These are phyloP conservation scores for Anacardium occidentale DNA, from an alignment of 345 rosid genomes.

Conservation along the genomic window DNA sequence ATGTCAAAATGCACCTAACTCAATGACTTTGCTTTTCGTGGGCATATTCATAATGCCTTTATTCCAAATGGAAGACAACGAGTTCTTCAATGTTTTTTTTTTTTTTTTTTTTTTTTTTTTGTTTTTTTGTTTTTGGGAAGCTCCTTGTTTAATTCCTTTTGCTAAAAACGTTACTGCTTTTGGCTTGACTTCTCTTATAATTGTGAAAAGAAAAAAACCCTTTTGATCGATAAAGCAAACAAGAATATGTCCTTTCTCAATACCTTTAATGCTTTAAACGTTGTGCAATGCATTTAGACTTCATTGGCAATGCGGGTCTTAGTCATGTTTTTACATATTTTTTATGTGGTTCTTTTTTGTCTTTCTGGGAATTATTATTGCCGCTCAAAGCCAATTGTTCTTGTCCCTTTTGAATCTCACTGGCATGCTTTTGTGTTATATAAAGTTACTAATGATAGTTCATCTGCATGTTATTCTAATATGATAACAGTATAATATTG, in stretches of 20 bases:
- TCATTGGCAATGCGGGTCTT: background rate
- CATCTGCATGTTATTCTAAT: no score
- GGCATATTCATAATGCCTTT: background rate
- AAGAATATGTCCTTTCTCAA: background rate
- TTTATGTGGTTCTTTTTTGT: no score
- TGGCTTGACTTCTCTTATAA: no score
- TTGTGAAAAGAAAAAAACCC: background rate
- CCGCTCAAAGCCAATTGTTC: background rate
- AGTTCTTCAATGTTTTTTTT: background rate
- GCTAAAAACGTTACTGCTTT: no score
- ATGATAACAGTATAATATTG: no score
- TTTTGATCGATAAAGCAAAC: background rate
- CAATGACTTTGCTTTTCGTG: background rate
- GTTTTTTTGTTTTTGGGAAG: background rate
- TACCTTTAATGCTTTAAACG: background rate
- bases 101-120: no score
- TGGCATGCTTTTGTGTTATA: background rate
- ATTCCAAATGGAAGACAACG: background rate
- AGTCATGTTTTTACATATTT: background rate
- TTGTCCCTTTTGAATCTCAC: background rate
- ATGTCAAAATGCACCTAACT: background rate
- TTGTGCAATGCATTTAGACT: slow-evolving; percentile 16
- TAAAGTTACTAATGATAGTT: no score
- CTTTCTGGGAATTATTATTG: background rate
- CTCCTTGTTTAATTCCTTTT: background rate